Conservation (phyloP, 2,329 filamentous ascomycete species). For the Aaosphaeria arxii region DNA sequence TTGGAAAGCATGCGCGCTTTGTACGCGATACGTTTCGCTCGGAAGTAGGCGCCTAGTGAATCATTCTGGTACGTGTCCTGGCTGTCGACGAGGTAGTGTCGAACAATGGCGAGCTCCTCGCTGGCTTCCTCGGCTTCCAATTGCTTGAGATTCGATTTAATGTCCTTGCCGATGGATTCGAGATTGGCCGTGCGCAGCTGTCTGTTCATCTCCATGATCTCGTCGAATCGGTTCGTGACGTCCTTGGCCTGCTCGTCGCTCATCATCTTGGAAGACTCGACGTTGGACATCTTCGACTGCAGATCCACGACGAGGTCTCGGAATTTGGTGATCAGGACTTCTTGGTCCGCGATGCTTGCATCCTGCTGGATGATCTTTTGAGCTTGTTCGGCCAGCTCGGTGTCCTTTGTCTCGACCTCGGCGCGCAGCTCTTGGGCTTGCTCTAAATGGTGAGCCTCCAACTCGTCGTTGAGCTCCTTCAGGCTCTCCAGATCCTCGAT, state of each 20-base stretch:
- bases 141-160: conserved; percentile 82
- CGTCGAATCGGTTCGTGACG: conserved; percentile 79
- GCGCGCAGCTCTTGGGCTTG: conserved; percentile 93
- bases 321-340: conserved; percentile 86
- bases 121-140: conserved; percentile 85
- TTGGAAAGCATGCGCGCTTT: conserved; percentile 77
- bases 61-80: conserved; percentile 66
- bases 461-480: conserved; percentile 90
- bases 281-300: conserved; percentile 84
- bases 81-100: conserved; percentile 83
- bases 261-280: conserved; percentile 86
- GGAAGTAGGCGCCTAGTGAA: conserved; percentile 81
- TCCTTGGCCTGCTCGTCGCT: conserved; percentile 92
- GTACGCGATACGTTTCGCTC: conserved; percentile 84
- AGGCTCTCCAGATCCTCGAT: conserved; percentile 86
- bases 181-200: conserved; percentile 87
- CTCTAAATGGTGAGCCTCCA: conserved; percentile 89
- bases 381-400: conserved; percentile 76
- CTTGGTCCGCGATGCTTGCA: conserved; percentile 77
- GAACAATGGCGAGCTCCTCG: conserved; percentile 85
- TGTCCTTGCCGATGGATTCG: conserved; percentile 90
- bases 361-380: conserved; percentile 74
- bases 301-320: conserved; percentile 82
- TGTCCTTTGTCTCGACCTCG: conserved; percentile 85
- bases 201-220: conserved; percentile 96